phyloP scores from a whole-genome alignment of 2,329 filamentous ascomycete genomes.

The Beauveria sp. region DNA sequence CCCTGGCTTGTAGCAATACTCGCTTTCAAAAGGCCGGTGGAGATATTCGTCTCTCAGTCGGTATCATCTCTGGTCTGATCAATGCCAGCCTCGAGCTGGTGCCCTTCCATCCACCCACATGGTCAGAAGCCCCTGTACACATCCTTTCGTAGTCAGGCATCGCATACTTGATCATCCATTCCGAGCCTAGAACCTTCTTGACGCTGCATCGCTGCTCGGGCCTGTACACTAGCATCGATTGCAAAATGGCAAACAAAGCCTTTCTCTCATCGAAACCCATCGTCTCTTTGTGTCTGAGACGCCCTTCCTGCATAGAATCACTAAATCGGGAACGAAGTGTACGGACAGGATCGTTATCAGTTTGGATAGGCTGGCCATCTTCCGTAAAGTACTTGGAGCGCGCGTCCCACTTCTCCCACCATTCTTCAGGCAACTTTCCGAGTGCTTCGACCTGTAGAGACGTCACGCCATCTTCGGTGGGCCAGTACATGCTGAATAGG shows the following conservation, averaged over 20 bases:
- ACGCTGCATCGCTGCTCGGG: conserved; percentile 21
- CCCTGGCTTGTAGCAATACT: no score
- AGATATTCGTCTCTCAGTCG: no score
- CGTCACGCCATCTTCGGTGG: conserved; percentile 14
- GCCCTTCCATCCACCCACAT: no score
- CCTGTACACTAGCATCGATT: conserved; percentile 22
- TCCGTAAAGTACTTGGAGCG: neutral
- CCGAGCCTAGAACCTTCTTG: conserved; percentile 22
- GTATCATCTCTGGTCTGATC: no score
- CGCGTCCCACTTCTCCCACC: conserved; percentile 11
- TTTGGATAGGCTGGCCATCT: neutral
- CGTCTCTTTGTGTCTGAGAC: conserved; percentile 12
- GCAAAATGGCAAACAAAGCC: conserved; percentile 22
- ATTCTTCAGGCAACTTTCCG: conserved; percentile 11
- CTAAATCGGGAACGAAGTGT: conserved; percentile 20
- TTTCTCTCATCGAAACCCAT: conserved; percentile 16
- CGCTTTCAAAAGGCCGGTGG: no score
- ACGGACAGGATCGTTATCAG: neutral
- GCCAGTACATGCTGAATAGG: conserved; percentile 16
- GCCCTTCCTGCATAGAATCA: conserved; percentile 16
- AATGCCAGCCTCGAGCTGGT: no score
- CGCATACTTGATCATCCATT: conserved; percentile 28
- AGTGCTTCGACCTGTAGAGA: conserved; percentile 18
- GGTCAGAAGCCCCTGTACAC: neutral
- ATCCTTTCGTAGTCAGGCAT: conserved; percentile 11